Conservation (phyloP, 106 monocot species). For the Chionographis japonica region DNA sequence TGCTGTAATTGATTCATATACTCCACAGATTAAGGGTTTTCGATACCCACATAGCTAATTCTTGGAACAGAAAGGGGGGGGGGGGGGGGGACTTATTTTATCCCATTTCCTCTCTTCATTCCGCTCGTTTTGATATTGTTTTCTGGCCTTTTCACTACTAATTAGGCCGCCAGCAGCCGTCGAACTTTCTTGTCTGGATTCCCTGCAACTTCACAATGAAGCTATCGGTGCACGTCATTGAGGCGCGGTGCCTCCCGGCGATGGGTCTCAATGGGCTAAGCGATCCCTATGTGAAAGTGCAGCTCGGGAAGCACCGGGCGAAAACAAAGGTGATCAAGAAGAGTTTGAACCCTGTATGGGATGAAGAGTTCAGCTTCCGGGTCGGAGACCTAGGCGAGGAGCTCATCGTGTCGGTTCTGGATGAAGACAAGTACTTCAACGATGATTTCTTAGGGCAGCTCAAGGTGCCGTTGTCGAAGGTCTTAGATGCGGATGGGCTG, state of each 20-base stretch:
- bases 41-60: too few relatives aligned
- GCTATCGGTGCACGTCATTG: slow-evolving; percentile 63
- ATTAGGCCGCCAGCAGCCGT: too few relatives aligned
- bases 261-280: slow-evolving; percentile 61
- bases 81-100: too few relatives aligned
- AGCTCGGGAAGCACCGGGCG: slow-evolving; percentile 48
- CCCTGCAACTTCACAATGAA: slow-evolving; percentile 32
- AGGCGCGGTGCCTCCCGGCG: slow-evolving; percentile 65
- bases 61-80: too few relatives aligned
- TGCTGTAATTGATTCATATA: too few relatives aligned
- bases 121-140: too few relatives aligned
- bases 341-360: slow-evolving; percentile 62
- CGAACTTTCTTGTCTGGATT: neutral
- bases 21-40: too few relatives aligned
- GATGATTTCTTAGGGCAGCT: slow-evolving; percentile 73
- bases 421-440: slow-evolving; percentile 68
- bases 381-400: slow-evolving; percentile 67
- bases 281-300: slow-evolving; percentile 73
- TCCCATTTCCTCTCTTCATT: too few relatives aligned
- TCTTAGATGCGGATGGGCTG: slow-evolving; percentile 63
- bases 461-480: slow-evolving; percentile 46
- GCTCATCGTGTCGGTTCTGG: slow-evolving; percentile 47
- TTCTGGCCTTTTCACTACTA: too few relatives aligned
- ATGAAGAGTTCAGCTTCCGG: slow-evolving; percentile 67
- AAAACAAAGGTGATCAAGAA: slow-evolving; percentile 70